Percentiles rank a stretch among this genome's conserved stretches.
phyloP scores from a whole-genome alignment of 495 filamentous ascomycete genomes.

The Xylaria castorea region DNA sequence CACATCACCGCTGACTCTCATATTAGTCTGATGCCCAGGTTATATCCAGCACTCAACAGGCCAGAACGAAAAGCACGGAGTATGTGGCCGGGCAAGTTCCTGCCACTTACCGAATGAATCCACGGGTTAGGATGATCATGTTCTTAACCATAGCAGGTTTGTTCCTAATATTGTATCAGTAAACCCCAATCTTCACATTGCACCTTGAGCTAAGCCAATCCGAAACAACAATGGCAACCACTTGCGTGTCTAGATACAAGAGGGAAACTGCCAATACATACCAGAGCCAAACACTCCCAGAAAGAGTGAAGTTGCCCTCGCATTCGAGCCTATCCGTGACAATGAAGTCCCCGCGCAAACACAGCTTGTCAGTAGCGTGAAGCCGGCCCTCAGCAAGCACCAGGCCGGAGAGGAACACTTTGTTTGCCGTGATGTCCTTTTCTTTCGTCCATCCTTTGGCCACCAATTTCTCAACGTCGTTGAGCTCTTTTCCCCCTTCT shows the following conservation, averaged over 20 bases:
- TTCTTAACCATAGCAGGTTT: conserved; percentile 10
- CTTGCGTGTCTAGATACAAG: neutral
- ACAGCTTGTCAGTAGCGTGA: conserved; percentile 15
- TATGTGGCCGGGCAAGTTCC: neutral
- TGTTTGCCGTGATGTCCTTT: neutral
- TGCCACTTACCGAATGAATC: conserved; percentile 4
- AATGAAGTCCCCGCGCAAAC: neutral
- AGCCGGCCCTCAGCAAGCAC: conserved; percentile 2
- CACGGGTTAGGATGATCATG: neutral
- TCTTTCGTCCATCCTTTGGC: neutral
- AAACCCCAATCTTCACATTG: neutral
- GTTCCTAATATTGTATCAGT: neutral
- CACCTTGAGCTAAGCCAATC: neutral
- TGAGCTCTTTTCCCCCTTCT: neutral
- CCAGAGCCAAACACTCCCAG: neutral
- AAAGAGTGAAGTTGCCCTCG: conserved; percentile 11
- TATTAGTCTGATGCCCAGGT: neutral
- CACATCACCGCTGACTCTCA: conserved; percentile 11
- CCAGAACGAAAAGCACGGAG: neutral
- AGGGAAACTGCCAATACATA: neutral
- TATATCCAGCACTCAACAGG: neutral
- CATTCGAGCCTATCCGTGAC: neutral
- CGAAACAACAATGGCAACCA: neutral
- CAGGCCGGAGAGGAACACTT: neutral
- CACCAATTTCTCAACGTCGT: neutral